Conservation (phyloP, 352 stramenopile species). For the Pseudoperonospora humuli region DNA sequence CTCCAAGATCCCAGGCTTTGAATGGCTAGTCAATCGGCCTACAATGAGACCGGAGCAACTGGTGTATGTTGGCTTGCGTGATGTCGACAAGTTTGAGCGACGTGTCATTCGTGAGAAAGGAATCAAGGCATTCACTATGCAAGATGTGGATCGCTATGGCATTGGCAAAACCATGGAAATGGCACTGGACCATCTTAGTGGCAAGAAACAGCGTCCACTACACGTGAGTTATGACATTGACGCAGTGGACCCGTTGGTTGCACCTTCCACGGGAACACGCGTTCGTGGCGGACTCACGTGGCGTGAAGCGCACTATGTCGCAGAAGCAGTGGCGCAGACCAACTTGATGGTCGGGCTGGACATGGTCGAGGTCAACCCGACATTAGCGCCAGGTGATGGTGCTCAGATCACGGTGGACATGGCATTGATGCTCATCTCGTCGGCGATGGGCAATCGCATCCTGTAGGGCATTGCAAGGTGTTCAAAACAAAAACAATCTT, state of each 20-base stretch:
- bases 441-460: constrained; percentile 89
- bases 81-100: constrained; percentile 90
- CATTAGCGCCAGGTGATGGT: constrained; percentile 78
- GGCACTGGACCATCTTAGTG: constrained; percentile 90
- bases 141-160: constrained; percentile 93
- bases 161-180: constrained; percentile 96
- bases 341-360: constrained; percentile 86
- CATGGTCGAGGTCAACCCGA: constrained; percentile 95
- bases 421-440: constrained; percentile 88
- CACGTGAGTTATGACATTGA: constrained; percentile 98
- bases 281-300: constrained; percentile 94
- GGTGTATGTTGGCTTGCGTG: constrained; percentile 93
- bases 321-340: constrained; percentile 88
- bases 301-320: constrained; percentile 95
- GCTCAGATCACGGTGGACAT: constrained; percentile 91
- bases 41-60: constrained; percentile 83
- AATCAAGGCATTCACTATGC: constrained; percentile 96
- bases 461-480: constrained; percentile 34
- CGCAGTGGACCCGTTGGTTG: constrained; percentile 91
- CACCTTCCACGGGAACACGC: constrained; percentile 92
- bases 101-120: constrained; percentile 85
- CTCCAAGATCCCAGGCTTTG: constrained; percentile 88
- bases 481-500: no score
- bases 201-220: constrained; percentile 83
- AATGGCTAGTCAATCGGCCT: constrained; percentile 86